Evolutionary conservation across 2,329 filamentous ascomycete genomes (phyloP), one percentile per base, ranked within the genome.

Genomic region (Exophiala lecanii-corni): DNA sequence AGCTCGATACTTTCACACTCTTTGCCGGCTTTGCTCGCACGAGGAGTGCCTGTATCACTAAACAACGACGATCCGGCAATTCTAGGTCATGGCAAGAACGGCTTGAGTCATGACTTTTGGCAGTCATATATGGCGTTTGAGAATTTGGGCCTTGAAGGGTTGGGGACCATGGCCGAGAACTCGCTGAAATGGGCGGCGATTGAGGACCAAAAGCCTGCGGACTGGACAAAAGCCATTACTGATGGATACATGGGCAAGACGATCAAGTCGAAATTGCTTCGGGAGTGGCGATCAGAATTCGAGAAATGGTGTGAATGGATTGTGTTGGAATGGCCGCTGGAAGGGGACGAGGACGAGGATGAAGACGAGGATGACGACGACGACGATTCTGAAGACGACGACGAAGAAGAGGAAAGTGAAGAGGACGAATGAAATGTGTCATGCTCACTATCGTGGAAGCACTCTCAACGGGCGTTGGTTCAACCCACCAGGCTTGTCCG

Each of bases 71-170:
- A 95, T 60, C 89, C 89, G 1, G 86, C 85, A 1, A 87, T 96
- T 58, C 73, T 95, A 4, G 89, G 89, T 6, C 86, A 94, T 57
- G 86, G 86, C 44, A 79, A 76, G 5, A 84, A 81, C 18, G 88
- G 87, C 26, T 82, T 92, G 75, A 91, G 85, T 2, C 86, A 94
- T 64, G 89, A 96, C 66, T 95, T 94, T 65, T 96, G 88, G 87
- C 88, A 94, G 64, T 84, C 86, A 1, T 69, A 96, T 15, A 89
- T 95, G 64, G 89, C 86, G 0, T 92, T 89, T 79, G 84, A 94
- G 46, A 95, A 94, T 59, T 76, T 96, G 10, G 92, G 89, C 0
- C 73, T 97, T 2, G 88, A 86, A 9, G 91, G 89, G 0, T 67
- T 97, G 39, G 91, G 85, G 0, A 85, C 82, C 44, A 73, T 98